Percentiles rank a stretch among this genome's conserved stretches.
These are phyloP conservation scores for Phlyctochytrium bullatum DNA, from an alignment of 192 early-diverging fungal genomes.

Conservation along the genomic window DNA sequence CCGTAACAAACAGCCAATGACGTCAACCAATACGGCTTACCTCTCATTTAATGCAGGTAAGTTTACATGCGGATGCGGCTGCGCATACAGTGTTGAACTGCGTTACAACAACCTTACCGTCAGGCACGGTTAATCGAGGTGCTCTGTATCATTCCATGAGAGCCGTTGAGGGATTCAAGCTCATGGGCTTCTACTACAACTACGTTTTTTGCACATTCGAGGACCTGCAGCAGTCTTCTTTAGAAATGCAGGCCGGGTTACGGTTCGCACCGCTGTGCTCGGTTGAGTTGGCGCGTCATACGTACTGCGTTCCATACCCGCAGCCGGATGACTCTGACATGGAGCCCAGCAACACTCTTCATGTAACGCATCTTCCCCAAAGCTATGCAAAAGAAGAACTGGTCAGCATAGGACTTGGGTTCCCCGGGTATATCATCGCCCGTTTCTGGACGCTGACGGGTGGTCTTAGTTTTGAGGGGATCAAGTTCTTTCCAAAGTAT, in stretches of 20 bases:
- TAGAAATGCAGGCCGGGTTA: not conserved
- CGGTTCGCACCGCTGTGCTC: not conserved
- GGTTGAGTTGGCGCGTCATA: not conserved
- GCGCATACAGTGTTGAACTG: too few species aligned
- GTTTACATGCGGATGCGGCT: too few species aligned
- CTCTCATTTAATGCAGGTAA: too few species aligned
- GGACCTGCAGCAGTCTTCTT: not conserved
- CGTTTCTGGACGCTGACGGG: not conserved
- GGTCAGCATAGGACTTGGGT: not conserved
- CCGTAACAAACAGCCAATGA: too few species aligned
- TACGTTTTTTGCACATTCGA: not conserved
- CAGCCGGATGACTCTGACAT: not conserved
- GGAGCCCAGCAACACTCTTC: not conserved
- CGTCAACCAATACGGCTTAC: too few species aligned
- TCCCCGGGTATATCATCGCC: not conserved
- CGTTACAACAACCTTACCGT: too few species aligned
- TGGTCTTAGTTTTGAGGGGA: not conserved
- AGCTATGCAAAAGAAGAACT: not conserved
- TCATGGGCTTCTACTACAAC: not conserved
- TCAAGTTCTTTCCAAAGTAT: not conserved
- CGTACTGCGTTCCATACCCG: conserved; percentile 2
- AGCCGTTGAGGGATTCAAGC: not conserved
- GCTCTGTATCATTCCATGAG: not conserved
- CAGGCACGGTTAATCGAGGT: not conserved
- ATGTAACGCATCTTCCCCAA: not conserved